Evolutionary conservation across 768 basidiomycete genomes (phyloP).

Genomic region (Kwoniella dejecticola): DNA sequence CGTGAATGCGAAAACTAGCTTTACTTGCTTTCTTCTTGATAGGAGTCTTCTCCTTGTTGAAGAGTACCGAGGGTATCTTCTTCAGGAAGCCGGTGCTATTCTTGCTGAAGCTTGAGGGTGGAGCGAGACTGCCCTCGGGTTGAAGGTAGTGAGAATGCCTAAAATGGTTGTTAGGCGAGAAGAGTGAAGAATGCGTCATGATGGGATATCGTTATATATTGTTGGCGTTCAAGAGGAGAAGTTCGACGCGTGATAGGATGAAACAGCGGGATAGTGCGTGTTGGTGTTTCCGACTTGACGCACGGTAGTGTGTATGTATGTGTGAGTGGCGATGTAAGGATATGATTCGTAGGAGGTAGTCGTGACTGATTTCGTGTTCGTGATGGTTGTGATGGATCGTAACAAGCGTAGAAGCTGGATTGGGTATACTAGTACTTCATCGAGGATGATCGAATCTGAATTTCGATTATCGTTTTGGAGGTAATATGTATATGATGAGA

Average conservation of each 20-base stretch:
- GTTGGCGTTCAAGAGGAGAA: background rate
- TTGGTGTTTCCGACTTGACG: background rate
- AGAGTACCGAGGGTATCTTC: conserved; percentile 44
- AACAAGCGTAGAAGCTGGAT: background rate
- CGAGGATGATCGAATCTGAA: background rate
- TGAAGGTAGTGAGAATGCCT: conserved; percentile 32
- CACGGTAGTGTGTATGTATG: background rate
- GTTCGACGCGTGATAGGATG: background rate
- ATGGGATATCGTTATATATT: conserved; percentile 13
- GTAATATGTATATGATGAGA: too few species aligned
- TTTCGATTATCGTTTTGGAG: too few species aligned
- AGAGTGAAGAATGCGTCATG: conserved; percentile 20
- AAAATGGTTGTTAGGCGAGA: conserved; percentile 25
- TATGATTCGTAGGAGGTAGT: background rate
- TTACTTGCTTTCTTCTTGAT: conserved; percentile 24
- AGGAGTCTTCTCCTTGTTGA: conserved; percentile 28
- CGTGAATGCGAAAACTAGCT: conserved; percentile 6
- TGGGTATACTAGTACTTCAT: background rate
- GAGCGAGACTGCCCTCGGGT: conserved; percentile 16
- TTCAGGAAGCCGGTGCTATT: conserved; percentile 19
- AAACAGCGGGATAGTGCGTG: background rate
- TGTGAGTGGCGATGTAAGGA: background rate
- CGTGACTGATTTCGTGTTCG: conserved; percentile 21
- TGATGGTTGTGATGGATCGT: conserved; percentile 4
- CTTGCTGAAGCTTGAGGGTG: conserved; percentile 15